phyloP scores from a whole-genome alignment of 768 basidiomycete species.

The Pisolithus orientalis region DNA sequence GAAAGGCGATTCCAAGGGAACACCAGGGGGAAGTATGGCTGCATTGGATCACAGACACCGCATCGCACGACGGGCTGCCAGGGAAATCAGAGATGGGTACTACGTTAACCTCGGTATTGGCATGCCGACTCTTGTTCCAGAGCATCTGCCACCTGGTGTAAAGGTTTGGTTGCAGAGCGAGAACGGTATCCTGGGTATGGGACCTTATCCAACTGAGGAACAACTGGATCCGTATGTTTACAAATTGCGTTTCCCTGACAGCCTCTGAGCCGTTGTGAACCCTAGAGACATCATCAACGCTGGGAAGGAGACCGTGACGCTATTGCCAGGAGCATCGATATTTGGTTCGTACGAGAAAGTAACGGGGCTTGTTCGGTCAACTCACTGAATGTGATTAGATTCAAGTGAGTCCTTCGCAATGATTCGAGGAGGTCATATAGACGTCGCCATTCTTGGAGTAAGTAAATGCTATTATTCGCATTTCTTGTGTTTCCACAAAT shows the following conservation, averaged over 20 bases:
- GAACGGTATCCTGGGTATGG: conserved; percentile 87
- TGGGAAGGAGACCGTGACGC: conserved; percentile 90
- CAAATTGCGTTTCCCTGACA: not conserved
- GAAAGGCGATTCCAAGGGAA: conserved; percentile 31
- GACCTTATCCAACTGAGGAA: conserved; percentile 79
- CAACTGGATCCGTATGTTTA: conserved; percentile 70
- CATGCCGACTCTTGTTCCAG: conserved; percentile 86
- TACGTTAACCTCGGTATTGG: conserved; percentile 89
- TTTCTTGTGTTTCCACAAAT: not conserved
- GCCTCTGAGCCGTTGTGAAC: conserved; percentile 1
- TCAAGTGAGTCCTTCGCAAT: conserved; percentile 93
- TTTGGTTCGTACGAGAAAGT: conserved; percentile 54
- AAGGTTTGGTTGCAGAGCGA: conserved; percentile 89
- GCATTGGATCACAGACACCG: conserved; percentile 55
- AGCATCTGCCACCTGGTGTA: conserved; percentile 65
- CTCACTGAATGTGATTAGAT: conserved; percentile 36
- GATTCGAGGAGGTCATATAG: conserved; percentile 95
- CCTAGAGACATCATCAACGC: conserved; percentile 83
- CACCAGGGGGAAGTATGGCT: conserved; percentile 31
- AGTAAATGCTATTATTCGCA: conserved; percentile 21
- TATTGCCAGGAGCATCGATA: conserved; percentile 85
- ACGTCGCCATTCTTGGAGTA: conserved; percentile 90
- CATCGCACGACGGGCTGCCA: conserved; percentile 83
- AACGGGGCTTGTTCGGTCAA: not conserved
- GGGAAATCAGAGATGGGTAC: conserved; percentile 83